Percentiles rank a stretch among this genome's conserved stretches.
phyloP scores from a whole-genome alignment of 148 eudicot species.

The Simmondsia chinensis region DNA sequence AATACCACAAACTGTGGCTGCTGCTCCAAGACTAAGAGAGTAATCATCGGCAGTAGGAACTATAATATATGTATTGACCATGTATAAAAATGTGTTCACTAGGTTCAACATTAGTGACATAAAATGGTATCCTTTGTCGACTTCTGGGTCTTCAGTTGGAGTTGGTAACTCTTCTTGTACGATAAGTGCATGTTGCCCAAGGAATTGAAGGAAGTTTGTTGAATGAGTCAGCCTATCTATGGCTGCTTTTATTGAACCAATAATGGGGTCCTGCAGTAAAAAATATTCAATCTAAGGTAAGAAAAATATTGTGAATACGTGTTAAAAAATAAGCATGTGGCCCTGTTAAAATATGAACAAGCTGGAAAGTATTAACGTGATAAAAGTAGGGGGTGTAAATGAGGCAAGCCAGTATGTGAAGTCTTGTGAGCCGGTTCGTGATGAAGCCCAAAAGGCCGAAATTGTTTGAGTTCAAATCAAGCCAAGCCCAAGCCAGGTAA shows the following conservation, averaged over 20 bases:
- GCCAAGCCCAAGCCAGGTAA: too few relatives aligned
- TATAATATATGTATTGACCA: constrained; percentile 46
- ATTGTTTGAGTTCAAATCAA: too few relatives aligned
- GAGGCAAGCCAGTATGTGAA: too few relatives aligned
- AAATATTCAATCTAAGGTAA: not conserved
- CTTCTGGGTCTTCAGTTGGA: constrained; percentile 18
- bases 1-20: constrained; percentile 32
- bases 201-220: constrained; percentile 26
- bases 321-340: constrained; percentile 6
- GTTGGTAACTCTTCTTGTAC: constrained; percentile 29
- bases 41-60: constrained; percentile 50
- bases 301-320: not conserved
- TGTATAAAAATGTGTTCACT: constrained; percentile 37
- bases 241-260: constrained; percentile 25
- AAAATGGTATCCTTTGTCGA: constrained; percentile 28
- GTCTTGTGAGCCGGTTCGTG: too few relatives aligned
- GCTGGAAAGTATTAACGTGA: not conserved
- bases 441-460: too few relatives aligned
- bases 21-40: constrained; percentile 38
- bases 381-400: too few relatives aligned
- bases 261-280: constrained; percentile 27
- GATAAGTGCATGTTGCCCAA: constrained; percentile 43
- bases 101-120: constrained; percentile 38
- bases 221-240: constrained; percentile 24
- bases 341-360: not conserved